Base-by-base conservation (phyloP, 2,329 filamentous ascomycete species). In the Scortechinia acanthostroma region DNA sequence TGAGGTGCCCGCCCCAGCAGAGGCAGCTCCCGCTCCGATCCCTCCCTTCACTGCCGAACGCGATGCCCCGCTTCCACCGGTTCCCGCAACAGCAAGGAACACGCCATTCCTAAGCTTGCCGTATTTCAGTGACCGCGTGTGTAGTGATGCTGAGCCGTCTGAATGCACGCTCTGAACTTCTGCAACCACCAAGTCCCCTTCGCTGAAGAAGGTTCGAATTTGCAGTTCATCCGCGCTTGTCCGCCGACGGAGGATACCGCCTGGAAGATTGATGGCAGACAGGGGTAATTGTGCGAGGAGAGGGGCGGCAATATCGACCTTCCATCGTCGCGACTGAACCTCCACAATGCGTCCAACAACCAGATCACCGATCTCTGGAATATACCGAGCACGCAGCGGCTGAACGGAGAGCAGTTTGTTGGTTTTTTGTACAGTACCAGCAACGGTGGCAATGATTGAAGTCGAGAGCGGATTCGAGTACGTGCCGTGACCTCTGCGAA, bases 201-300 rank as follows among this genome's bases (percentile, higher is more conserved):
- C 93, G 45, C 86, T 83, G 68, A 98, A 97, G 66, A 96, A 98
- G n/a, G 83, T 88, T 43, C 93, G 81, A 64, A 98, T 97, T 66
- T 97, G 93, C 56, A 98, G 74, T 70, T 97, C 93, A 63, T 98
- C 93, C 15, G 93, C 94, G 57, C 91, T 91, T 21, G 93, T 98
- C 52, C 93, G 77, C 59, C 91, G 87, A 47, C 93, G 80, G 55
- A 96, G 73, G 51, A 95, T 95, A 23, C 93, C 93, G 46, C 93
- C 93, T 0, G 93, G 93, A 2, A 98, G 71, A 61, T 98, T 98
- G 66, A 98, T 97, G 49, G 86, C 86, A 45, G 82, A 88, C 37
- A 98, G 80, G 16, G 90, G 88, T 6, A 98, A 74, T 42, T 83
- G 77, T 3, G 93, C 91, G 4, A 96, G 83, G 57, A 95, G 80